Conservation (phyloP, 768 basidiomycete species). For the Naematelia aurantialba region DNA sequence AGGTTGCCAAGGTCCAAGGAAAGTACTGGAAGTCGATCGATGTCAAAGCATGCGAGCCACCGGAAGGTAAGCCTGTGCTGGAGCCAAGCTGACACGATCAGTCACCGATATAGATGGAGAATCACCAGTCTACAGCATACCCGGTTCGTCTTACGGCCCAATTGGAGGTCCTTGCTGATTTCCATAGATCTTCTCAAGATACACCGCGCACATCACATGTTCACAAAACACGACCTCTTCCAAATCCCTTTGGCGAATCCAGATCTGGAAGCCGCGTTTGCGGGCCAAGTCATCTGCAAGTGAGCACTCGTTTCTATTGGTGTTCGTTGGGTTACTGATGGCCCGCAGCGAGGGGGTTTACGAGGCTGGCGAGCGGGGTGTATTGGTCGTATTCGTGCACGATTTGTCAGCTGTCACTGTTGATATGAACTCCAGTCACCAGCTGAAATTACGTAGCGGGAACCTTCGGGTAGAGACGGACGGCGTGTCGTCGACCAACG, state of each 20-base stretch:
- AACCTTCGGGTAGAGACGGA: conserved; percentile 81
- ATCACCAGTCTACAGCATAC: conserved; percentile 13
- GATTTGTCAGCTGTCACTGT: conserved; percentile 83
- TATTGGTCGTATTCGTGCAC: conserved; percentile 78
- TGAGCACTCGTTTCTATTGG: no score
- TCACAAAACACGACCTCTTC: conserved; percentile 70
- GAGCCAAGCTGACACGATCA: not conserved
- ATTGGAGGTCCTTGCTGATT: not conserved
- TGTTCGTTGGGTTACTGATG: no score
- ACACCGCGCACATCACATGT: conserved; percentile 80
- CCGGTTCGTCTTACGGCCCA: conserved; percentile 5
- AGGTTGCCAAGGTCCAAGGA: conserved; percentile 80
- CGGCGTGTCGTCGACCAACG: conserved; percentile 60
- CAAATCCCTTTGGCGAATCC: conserved; percentile 68
- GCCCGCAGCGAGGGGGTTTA: conserved; percentile 65
- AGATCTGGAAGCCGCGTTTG: conserved; percentile 68
- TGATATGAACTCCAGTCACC: not conserved
- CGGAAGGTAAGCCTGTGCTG: conserved; percentile 60
- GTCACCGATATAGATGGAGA: conserved; percentile 10
- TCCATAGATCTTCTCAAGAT: conserved; percentile 74
- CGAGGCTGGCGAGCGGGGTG: conserved; percentile 52
- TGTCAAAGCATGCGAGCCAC: conserved; percentile 74
- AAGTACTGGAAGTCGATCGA: conserved; percentile 87
- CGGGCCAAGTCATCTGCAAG: conserved; percentile 85
- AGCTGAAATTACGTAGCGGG: conserved; percentile 59